Evolutionary conservation across 805 yeast species (phyloP).

Genomic region (Torulaspora microellipsoides): DNA sequence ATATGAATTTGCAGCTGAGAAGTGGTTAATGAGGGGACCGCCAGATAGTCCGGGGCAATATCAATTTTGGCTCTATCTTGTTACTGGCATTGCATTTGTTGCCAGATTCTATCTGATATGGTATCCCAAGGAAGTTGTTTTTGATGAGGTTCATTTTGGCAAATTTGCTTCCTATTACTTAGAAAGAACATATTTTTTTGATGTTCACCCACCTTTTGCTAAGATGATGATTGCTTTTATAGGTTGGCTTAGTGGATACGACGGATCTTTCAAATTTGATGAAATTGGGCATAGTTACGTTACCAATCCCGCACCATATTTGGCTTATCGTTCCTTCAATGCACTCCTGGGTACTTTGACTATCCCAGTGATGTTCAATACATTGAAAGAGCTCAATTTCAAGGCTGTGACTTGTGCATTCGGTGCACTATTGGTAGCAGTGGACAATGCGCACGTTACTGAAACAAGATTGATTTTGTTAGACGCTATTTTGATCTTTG

Average conservation of each 20-base stretch:
- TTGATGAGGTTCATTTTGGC: conserved; percentile 86
- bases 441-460: conserved; percentile 86
- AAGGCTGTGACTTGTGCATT: conserved; percentile 74
- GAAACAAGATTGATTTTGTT: conserved; percentile 87
- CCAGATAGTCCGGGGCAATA: conserved; percentile 36
- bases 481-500: conserved; percentile 82
- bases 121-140: conserved; percentile 70
- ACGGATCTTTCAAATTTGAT: conserved; percentile 90
- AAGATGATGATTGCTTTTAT: conserved; percentile 85
- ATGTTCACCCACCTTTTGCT: conserved; percentile 97
- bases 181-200: conserved; percentile 89
- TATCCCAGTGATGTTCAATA: conserved; percentile 77
- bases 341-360: conserved; percentile 80
- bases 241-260: conserved; percentile 85
- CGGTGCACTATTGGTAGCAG: conserved; percentile 68
- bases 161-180: conserved; percentile 81
- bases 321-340: conserved; percentile 73
- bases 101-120: conserved; percentile 60
- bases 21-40: conserved; percentile 26
- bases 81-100: conserved; percentile 64
- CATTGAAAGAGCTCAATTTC: conserved; percentile 81
- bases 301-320: conserved; percentile 75
- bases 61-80: conserved; percentile 47
- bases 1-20: conserved; percentile 17
- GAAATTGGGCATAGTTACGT: conserved; percentile 80